Conservation (phyloP, 2,329 filamentous ascomycete genomes). For the Aciculosporium take region DNA sequence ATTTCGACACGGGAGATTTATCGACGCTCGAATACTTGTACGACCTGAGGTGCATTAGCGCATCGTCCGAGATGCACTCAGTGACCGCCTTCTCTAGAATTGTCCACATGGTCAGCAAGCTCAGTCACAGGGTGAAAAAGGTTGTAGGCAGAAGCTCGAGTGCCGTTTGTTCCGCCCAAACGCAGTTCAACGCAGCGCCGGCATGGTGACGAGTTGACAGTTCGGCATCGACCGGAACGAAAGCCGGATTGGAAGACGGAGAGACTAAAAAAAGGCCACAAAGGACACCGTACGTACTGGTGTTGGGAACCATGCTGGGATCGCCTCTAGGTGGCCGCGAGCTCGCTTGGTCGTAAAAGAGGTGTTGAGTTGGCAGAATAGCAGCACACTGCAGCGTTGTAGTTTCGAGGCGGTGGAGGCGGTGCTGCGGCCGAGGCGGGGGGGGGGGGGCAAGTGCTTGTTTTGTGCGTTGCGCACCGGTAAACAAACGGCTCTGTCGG, state of each 20-base stretch:
- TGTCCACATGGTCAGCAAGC: slow-evolving; percentile 1
- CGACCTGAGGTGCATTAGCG: slow-evolving; percentile 75
- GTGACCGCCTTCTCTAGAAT: slow-evolving; percentile 36
- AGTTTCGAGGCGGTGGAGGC: slow-evolving; percentile 8
- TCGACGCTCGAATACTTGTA: slow-evolving; percentile 98
- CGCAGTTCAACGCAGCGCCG: background rate
- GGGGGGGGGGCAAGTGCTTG: too few species aligned
- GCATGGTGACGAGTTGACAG: background rate
- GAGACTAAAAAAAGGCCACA: background rate
- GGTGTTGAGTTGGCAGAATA: too few species aligned
- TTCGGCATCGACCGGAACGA: background rate
- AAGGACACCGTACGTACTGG: slow-evolving; percentile 14
- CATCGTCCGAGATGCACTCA: slow-evolving; percentile 76
- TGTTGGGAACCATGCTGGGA: slow-evolving; percentile 21
- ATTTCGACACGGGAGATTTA: slow-evolving; percentile 84
- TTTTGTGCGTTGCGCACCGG: too few species aligned
- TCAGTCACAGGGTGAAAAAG: background rate
- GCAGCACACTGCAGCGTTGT: too few species aligned
- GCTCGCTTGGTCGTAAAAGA: slow-evolving; percentile 17
- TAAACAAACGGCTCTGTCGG: too few species aligned
- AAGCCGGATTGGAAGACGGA: background rate
- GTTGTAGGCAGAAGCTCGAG: background rate
- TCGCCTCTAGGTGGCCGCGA: slow-evolving; percentile 12
- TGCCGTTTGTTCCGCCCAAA: background rate
- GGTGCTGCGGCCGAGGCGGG: background rate